Base-by-base conservation (phyloP, 768 basidiomycete genomes). In the Hygrophoropsis aurantiaca region DNA sequence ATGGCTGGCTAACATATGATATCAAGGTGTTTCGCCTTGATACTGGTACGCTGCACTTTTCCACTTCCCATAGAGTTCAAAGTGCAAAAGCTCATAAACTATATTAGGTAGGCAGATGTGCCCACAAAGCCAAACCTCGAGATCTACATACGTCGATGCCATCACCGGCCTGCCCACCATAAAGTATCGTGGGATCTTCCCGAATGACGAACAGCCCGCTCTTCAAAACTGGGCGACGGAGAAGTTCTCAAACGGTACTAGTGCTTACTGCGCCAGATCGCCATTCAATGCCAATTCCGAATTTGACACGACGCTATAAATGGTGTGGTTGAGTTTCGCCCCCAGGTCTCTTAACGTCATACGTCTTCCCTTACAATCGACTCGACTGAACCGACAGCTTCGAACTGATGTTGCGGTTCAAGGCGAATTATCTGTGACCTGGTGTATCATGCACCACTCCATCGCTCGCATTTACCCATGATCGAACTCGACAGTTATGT, bases 21-120 rank as follows among this genome's bases (percentile, higher is more conserved):
- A 11, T 33, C 41, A 45, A 82, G 80, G 81, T 47, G 81, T 84
- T 26, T 83, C 81, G 16, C 82, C 82, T 15, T 84, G 82, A 81
- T 81, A 77, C 50, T 84, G 79, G 79, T 79, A 54, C 36, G 76
- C 62, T 15, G 41, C 10, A 34, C 15, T 7, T 39, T 20, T 38
- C n/a, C 6, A 38, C 20, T 18, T 21, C 36, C 20, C 6, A n/a
- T 7, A 16, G 16, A 7, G 7, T n/a, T 7, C 36, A 13, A 30
- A 30, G 27, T 7, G 6, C 13, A 30, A 30, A 7, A 30, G 27
- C 27, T 30, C n/a, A n/a, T n/a, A n/a, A n/a, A n/a, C n/a, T n/a
- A n/a, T 6, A 30, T 13, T 64, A 84, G 80, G 80, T 89, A 85
- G 85, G 82, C 85, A n/a, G 85, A 89, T 60, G 85, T 85, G n/a